These are phyloP conservation scores for Hymenoscyphus occultus DNA, from an alignment of 2,329 filamentous ascomycete species.

Conservation along the genomic window DNA sequence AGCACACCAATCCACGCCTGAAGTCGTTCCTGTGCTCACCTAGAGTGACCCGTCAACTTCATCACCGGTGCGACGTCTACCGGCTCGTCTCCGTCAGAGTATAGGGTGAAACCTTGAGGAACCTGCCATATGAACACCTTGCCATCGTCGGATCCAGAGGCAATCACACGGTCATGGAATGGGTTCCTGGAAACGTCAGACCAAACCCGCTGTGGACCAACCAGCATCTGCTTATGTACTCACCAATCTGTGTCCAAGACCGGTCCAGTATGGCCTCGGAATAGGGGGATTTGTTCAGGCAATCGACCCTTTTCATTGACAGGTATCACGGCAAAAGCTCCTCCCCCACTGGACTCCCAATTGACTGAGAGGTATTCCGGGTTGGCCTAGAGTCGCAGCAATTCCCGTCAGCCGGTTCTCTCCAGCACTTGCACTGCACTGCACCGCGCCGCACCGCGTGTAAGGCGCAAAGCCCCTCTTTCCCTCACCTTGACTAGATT, in stretches of 20 bases:
- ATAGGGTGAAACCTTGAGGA: constrained; percentile 79
- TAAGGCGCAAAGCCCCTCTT: neutral
- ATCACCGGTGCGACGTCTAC: constrained; percentile 75
- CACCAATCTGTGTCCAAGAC: constrained; percentile 98
- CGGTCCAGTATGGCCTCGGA: constrained; percentile 91
- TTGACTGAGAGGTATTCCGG: constrained; percentile 96
- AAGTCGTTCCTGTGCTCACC: constrained; percentile 46
- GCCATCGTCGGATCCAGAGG: constrained; percentile 92
- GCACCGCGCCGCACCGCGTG: neutral
- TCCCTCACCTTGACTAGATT: constrained; percentile 85
- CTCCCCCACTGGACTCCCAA: constrained; percentile 95
- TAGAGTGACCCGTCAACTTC: constrained; percentile 82
- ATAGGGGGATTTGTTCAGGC: constrained; percentile 89
- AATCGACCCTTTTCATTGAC: constrained; percentile 84
- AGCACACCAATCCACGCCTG: constrained; percentile 20
- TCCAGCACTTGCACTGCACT: neutral
- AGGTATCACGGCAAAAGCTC: constrained; percentile 94
- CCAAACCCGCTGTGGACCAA: constrained; percentile 1
- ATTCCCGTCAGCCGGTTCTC: constrained; percentile 25
- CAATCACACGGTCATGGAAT: constrained; percentile 90
- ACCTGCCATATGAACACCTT: constrained; percentile 98
- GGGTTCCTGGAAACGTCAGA: constrained; percentile 65
- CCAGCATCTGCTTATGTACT: constrained; percentile 29
- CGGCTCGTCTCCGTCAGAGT: constrained; percentile 81
- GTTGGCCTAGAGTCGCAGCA: constrained; percentile 64